A percentile compares a stretch with the other conserved stretches of the same genome.
phyloP scores from a whole-genome alignment of 768 basidiomycete genomes.

The Pleurotus giganteus region DNA sequence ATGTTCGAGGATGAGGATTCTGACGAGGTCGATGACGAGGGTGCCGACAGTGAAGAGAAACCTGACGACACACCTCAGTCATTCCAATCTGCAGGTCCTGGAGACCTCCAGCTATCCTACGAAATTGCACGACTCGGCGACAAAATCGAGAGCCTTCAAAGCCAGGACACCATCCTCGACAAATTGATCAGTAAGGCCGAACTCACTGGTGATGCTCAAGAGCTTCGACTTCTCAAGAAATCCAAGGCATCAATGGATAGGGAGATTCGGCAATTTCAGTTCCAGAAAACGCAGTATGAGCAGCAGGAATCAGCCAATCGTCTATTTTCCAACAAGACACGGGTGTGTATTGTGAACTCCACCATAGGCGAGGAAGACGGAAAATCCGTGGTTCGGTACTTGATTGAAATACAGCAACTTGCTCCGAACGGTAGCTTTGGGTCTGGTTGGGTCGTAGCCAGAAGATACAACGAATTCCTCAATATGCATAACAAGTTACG shows the following conservation, averaged over 20 bases:
- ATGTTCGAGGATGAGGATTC: constrained; percentile 47
- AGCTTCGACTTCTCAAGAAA: constrained; percentile 76
- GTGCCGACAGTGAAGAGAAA: constrained; percentile 39
- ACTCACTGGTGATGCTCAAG: constrained; percentile 84
- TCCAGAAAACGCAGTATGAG: constrained; percentile 92
- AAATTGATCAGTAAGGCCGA: constrained; percentile 94
- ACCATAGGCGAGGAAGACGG: constrained; percentile 81
- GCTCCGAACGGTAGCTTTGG: constrained; percentile 74
- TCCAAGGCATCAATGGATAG: constrained; percentile 80
- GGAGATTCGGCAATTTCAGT: constrained; percentile 79
- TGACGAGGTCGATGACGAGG: constrained; percentile 43
- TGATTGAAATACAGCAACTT: constrained; percentile 89
- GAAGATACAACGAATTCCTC: constrained; percentile 94
- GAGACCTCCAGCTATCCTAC: constrained; percentile 83
- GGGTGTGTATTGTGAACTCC: constrained; percentile 81
- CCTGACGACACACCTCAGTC: constrained; percentile 45
- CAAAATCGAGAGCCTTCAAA: constrained; percentile 72
- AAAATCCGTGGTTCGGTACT: constrained; percentile 88
- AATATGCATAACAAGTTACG: constrained; percentile 83
- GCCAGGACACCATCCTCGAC: constrained; percentile 82
- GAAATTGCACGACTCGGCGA: constrained; percentile 80
- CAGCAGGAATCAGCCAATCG: constrained; percentile 92
- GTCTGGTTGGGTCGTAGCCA: constrained; percentile 90
- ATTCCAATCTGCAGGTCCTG: constrained; percentile 80
- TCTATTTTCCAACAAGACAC: constrained; percentile 79